These are phyloP conservation scores for Auricularia sp. DNA, from an alignment of 768 basidiomycete species.

Conservation along the genomic window DNA sequence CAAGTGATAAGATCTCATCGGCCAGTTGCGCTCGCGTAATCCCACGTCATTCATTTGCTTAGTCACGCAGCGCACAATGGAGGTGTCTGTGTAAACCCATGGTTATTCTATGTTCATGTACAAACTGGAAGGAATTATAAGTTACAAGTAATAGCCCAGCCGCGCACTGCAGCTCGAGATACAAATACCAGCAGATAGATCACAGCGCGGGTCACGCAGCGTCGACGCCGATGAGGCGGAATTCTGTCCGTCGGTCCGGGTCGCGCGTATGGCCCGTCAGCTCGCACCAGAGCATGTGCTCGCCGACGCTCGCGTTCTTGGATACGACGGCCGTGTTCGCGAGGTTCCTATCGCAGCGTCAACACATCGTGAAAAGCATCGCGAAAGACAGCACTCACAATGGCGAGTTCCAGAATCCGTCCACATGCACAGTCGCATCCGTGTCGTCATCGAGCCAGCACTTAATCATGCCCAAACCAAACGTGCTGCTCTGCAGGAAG, in stretches of 20 bases:
- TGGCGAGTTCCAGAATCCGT: neutral
- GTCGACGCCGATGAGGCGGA: neutral
- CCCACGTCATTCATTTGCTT: too few species aligned
- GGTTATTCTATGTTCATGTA: too few species aligned
- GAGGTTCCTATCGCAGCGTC: neutral
- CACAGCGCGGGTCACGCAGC: neutral
- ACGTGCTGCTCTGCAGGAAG: neutral
- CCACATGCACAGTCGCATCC: neutral
- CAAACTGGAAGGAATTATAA: too few species aligned
- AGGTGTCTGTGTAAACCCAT: too few species aligned
- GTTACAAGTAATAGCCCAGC: too few species aligned
- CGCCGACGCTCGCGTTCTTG: neutral
- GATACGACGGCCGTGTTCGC: neutral
- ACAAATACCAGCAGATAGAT: neutral
- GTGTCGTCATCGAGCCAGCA: conserved; percentile 1
- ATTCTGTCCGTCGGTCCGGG: neutral
- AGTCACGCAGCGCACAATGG: too few species aligned
- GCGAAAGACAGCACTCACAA: neutral
- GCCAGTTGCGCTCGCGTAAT: too few species aligned
- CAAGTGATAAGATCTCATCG: too few species aligned
- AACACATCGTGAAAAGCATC: neutral
- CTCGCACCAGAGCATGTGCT: neutral
- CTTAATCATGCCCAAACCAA: neutral
- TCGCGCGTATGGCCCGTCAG: neutral
- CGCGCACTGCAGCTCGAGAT: too few species aligned